A percentile compares a stretch with the other conserved stretches of the same genome.
These are phyloP conservation scores for Priceomyces haplophilus DNA, from an alignment of 805 yeast species.

Conservation along the genomic window DNA sequence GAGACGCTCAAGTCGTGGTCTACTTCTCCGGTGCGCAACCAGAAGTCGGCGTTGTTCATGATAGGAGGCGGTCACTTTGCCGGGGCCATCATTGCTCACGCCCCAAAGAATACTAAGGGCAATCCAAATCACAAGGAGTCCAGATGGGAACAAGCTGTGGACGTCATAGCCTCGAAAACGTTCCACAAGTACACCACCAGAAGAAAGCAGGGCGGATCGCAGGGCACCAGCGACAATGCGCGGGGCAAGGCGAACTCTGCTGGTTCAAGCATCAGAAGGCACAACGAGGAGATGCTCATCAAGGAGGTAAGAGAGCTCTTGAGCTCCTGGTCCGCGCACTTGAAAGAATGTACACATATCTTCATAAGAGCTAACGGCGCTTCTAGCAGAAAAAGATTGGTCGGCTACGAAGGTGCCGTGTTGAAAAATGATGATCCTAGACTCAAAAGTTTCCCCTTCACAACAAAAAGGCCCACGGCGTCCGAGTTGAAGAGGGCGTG, in stretches of 20 bases:
- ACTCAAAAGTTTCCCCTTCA: conserved; percentile 74
- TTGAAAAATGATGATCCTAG: conserved; percentile 55
- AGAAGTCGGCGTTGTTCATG: conserved; percentile 79
- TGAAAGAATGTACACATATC: conserved; percentile 63
- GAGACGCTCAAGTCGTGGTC: conserved; percentile 43
- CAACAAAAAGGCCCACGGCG: conserved; percentile 83
- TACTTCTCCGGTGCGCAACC: conserved; percentile 15
- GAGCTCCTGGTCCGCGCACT: conserved; percentile 57
- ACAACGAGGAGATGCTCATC: conserved; percentile 80
- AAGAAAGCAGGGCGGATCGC: conserved; percentile 97
- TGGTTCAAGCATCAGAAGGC: conserved; percentile 84
- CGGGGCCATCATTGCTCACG: conserved; percentile 84
- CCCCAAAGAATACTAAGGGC: conserved; percentile 54
- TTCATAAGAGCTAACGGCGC: conserved; percentile 81
- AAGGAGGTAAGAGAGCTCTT: conserved; percentile 74
- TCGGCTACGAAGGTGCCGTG: conserved; percentile 63
- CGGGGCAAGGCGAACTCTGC: conserved; percentile 96
- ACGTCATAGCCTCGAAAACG: conserved; percentile 71
- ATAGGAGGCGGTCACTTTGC: conserved; percentile 98
- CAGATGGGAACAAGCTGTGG: conserved; percentile 60
- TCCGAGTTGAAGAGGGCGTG: conserved; percentile 80
- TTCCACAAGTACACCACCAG: conserved; percentile 95
- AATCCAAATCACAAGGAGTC: conserved; percentile 47
- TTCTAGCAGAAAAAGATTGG: conserved; percentile 57
- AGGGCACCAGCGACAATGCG: conserved; percentile 86